Evolutionary conservation across 1,284 basidiomycete species (phyloP), one percentile per base, ranked within the genome.

Genomic region (Naganishia liquefaciens): DNA sequence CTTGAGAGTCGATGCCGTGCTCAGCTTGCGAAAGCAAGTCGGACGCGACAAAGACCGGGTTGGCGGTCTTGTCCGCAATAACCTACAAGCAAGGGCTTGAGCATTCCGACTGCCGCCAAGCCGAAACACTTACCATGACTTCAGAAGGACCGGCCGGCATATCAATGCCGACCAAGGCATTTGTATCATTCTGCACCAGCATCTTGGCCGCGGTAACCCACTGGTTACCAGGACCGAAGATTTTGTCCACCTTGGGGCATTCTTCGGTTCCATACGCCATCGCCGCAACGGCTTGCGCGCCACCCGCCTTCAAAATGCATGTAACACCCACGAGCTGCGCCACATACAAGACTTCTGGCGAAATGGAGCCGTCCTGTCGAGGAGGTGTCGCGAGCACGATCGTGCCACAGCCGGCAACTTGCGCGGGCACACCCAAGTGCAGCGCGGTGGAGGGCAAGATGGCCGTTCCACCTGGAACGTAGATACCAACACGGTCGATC

Each of bases 171-270:
- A 98, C 93, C 67, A 94, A 81, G 5, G 96, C 95, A 74, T 94
- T 90, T n/a, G 93, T 93, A 77, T 99, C 96, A 77, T 97, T 97
- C 79, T 97, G 94, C 23, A 98, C 93, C 68, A 97, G 81, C 96
- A 99, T 97, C 83, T 99, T 99, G 64, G 95, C 95, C 0, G 96
- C 96, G 0, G 95, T 99, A 28, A 99, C 96, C 89, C 95, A 99
- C 78, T 99, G 96, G 77, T 99, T 99, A 27, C 96, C 96, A 3
- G 96, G 96, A 21, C 96, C 96, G 73, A 97, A 96, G 71, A 99
- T 95, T 81, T 97, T 99, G 83, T 99, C 96, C 19, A 99, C 96
- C 81, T 99, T 99, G n/a, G 93, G 93, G 9, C 95, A 93, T 2
- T 88, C 88, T 75, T 89, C 83, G 5, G 96, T 99, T 17, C 96